These are phyloP conservation scores for sweet orange (Citrus sinensis) DNA, from an alignment of 345 rosid species.

Conservation along the genomic window DNA sequence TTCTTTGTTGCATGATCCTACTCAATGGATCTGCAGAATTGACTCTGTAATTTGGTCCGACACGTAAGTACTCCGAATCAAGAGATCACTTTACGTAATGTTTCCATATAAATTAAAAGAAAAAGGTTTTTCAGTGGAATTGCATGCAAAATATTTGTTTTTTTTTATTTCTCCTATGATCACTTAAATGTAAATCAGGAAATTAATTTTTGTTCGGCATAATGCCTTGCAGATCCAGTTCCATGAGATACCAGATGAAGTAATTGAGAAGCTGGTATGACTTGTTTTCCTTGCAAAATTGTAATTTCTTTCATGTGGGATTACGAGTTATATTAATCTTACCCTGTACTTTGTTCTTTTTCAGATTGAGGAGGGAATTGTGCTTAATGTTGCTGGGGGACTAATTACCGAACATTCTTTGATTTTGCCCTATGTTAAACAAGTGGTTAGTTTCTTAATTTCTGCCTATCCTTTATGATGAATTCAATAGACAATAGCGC, in stretches of 20 bases:
- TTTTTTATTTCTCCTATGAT: neutral
- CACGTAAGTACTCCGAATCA: neutral
- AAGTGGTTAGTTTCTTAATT: slow-evolving; percentile 64
- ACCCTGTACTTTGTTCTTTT: slow-evolving; percentile 2
- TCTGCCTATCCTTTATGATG: neutral
- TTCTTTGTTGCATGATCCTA: neutral
- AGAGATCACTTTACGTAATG: too few species aligned
- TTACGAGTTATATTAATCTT: neutral
- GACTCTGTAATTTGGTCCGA: neutral
- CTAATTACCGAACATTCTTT: slow-evolving; percentile 76
- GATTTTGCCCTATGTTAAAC: slow-evolving; percentile 57
- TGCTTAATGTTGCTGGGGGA: slow-evolving; percentile 78
- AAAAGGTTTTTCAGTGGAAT: neutral
- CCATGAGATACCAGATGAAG: slow-evolving; percentile 77
- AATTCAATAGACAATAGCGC: neutral
- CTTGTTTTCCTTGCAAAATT: neutral
- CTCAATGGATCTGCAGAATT: neutral
- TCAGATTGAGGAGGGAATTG: slow-evolving; percentile 75
- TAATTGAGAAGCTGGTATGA: slow-evolving; percentile 75
- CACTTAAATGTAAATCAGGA: neutral
- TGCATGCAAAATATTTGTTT: neutral
- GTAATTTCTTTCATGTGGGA: neutral
- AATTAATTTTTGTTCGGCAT: neutral
- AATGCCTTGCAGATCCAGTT: slow-evolving; percentile 65
- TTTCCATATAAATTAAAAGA: neutral